These are phyloP conservation scores for Boletellus ananas DNA, from an alignment of 768 basidiomycete genomes.

Conservation along the genomic window DNA sequence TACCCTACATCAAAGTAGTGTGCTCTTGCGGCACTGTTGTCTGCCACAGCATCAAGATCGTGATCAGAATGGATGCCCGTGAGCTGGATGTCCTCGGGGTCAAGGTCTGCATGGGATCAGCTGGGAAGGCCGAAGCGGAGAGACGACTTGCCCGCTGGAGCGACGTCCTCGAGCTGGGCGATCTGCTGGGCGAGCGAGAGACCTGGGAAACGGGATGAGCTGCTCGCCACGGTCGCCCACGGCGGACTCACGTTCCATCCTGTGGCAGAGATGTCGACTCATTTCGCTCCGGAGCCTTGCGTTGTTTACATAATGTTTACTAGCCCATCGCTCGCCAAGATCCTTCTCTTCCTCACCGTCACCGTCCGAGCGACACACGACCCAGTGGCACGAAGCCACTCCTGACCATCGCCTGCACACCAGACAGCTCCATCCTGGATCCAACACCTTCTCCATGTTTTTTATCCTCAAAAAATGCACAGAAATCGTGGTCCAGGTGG, in stretches of 20 bases:
- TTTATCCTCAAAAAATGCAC: conserved; percentile 34
- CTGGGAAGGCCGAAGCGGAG: conserved; percentile 3
- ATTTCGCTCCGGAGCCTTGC: conserved; percentile 4
- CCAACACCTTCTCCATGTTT: conserved; percentile 33
- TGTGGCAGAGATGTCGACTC: neutral
- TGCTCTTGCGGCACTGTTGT: conserved; percentile 47
- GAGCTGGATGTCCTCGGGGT: conserved; percentile 63
- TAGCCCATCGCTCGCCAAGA: conserved; percentile 8
- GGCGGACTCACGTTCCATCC: conserved; percentile 29
- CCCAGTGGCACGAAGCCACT: conserved; percentile 31
- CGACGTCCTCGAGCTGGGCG: conserved; percentile 68
- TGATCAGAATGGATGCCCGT: conserved; percentile 40
- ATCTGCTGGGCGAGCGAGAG: conserved; percentile 77
- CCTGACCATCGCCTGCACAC: conserved; percentile 7
- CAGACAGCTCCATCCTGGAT: conserved; percentile 35
- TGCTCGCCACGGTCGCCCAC: neutral
- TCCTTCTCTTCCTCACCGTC: conserved; percentile 27
- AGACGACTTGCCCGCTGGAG: conserved; percentile 55
- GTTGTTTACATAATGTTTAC: conserved; percentile 34
- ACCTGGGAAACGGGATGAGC: conserved; percentile 26
- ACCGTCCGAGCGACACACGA: conserved; percentile 31
- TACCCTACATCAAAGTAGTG: conserved; percentile 89
- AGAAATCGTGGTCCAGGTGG: conserved; percentile 35
- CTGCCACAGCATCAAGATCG: conserved; percentile 29
- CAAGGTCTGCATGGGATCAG: conserved; percentile 49